Evolutionary conservation across 305 asterid species (phyloP), one percentile per base, ranked within the genome.

Genomic region (Vinca major): DNA sequence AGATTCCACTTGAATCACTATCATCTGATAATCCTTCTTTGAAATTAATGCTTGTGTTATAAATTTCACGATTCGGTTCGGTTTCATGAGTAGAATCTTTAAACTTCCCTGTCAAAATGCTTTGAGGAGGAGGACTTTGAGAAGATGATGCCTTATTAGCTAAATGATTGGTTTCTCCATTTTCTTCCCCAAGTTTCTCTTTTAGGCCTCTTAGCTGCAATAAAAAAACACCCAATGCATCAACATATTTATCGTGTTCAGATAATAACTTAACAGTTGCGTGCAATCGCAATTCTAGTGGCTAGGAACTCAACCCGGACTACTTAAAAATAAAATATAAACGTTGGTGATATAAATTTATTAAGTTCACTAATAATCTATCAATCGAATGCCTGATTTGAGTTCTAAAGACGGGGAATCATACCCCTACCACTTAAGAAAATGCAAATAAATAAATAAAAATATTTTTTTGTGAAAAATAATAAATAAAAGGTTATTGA

Each of bases 131-230:
- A n/a, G 64, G 20, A 26, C 61, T 43, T 41, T 6, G 41, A 43
- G 66, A 60, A 5, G 50, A 62, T 4, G 56, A 55, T 48, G 37
- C 71, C 67, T 54, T 68, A 36, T 65, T 58, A 10, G 21, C 19
- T 9, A 54, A 73, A 41, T 65, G 54, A 43, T 52, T 62, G 16
- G 47, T 36, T 21, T 72, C 71, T 11, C n/a, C 48, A 13, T 72
- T 70, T 50, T 73, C 73, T 69, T 75, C 80, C 57, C 70, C 77
- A 33, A 78, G 44, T 70, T 75, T 81, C 74, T 75, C 76, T 56
- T 75, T 81, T 10, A 81, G 74, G 12, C 75, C 79, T 48, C 68
- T 75, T 64, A 81, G 55, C 85, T 81, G 81, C 70, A 72, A 58
- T 1, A 19, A 36, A 4, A 36, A 39, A 16, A 37, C 54, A 50